Percentiles rank a stretch among this genome's conserved stretches.
These are phyloP conservation scores for Ceratocystis destructans DNA, from an alignment of 2,329 filamentous ascomycete genomes.

Conservation along the genomic window DNA sequence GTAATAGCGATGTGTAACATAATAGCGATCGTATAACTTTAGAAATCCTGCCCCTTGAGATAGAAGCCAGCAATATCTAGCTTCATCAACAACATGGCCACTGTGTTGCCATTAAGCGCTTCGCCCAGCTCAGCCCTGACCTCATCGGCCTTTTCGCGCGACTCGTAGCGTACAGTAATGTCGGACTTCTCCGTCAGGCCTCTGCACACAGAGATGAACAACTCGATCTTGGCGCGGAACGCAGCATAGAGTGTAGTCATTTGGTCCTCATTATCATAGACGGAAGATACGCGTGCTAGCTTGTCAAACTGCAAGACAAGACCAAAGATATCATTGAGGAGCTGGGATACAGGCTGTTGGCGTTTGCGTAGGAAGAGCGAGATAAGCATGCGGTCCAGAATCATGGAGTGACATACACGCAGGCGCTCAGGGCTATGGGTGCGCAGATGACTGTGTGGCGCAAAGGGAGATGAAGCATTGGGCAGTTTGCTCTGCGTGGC, in stretches of 20 bases:
- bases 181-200: conserved; percentile 51
- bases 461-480: background rate
- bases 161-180: conserved; percentile 28
- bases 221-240: conserved; percentile 57
- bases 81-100: conserved; percentile 53
- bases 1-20: no score
- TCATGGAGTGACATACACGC: conserved; percentile 54
- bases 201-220: conserved; percentile 61
- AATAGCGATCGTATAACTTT: background rate
- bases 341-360: conserved; percentile 55
- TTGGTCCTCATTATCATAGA: conserved; percentile 24
- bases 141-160: conserved; percentile 24
- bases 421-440: conserved; percentile 52
- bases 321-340: conserved; percentile 65
- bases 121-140: conserved; percentile 29
- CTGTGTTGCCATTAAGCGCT: conserved; percentile 40
- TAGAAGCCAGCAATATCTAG: conserved; percentile 63
- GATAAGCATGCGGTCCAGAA: conserved; percentile 62
- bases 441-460: conserved; percentile 24
- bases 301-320: conserved; percentile 60
- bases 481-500: conserved; percentile 26
- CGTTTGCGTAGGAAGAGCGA: conserved; percentile 59
- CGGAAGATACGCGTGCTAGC: conserved; percentile 30
- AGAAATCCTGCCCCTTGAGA: conserved; percentile 21
- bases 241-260: conserved; percentile 41